Percentiles rank a stretch among this genome's conserved stretches.
phyloP scores from a whole-genome alignment of 1,284 basidiomycete genomes.

The Moniliophthora roreri region DNA sequence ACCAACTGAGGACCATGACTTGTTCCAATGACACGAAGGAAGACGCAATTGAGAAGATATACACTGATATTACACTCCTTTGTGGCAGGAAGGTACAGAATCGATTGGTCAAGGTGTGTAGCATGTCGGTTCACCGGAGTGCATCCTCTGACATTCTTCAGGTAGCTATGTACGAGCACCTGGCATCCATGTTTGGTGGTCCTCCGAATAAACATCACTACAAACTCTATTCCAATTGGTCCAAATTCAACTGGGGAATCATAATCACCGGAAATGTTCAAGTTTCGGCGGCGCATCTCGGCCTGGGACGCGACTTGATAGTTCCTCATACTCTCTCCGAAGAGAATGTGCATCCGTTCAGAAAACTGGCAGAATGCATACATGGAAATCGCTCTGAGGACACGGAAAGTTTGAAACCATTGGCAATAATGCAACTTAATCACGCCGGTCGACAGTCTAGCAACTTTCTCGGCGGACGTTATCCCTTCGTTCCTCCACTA shows the following conservation, averaged over 20 bases:
- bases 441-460: slow-evolving; percentile 88
- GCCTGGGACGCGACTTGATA: slow-evolving; percentile 79
- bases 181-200: slow-evolving; percentile 68
- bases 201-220: slow-evolving; percentile 67
- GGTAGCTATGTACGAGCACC: slow-evolving; percentile 87
- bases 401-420: slow-evolving; percentile 19
- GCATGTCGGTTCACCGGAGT: not conserved
- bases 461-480: slow-evolving; percentile 69
- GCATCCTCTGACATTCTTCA: slow-evolving; percentile 25
- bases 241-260: slow-evolving; percentile 82
- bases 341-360: slow-evolving; percentile 50
- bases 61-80: slow-evolving; percentile 5
- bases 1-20: not conserved
- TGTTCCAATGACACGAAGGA: not conserved
- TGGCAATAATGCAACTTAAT: slow-evolving; percentile 82
- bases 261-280: slow-evolving; percentile 90
- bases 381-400: slow-evolving; percentile 39
- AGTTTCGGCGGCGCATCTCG: slow-evolving; percentile 70
- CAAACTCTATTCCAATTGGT: slow-evolving; percentile 78
- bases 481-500: slow-evolving; percentile 57
- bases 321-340: slow-evolving; percentile 50
- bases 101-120: slow-evolving; percentile 20
- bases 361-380: slow-evolving; percentile 48
- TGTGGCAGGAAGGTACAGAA: slow-evolving; percentile 18
- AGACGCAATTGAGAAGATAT: not conserved